Base-by-base conservation (phyloP, 2,329 filamentous ascomycete species). In the Cladosporium sp. region DNA sequence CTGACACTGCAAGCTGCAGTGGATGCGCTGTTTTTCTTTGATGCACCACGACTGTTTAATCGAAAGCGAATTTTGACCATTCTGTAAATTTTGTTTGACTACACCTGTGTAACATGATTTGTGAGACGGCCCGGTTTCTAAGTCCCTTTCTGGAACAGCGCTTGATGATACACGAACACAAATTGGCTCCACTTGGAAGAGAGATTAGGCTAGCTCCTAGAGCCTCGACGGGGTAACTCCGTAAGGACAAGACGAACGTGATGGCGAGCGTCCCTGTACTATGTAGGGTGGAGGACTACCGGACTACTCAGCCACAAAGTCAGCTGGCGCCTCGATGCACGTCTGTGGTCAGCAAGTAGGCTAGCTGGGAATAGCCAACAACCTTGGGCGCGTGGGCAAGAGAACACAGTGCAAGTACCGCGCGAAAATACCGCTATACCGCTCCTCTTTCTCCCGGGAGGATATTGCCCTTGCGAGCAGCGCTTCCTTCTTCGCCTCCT, bases 1-100 rank as follows among this genome's bases (percentile, higher is more conserved):
- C 51, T 55, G 51, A 55, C 39, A 55, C 54, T 56, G 54, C 54
- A 56, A 56, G 54, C 39, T 30, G 54, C 54, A 56, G 54, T 49
- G 42, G 42, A 56, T 28, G 54, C 30, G 42, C 42, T 45, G 42
- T 36, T 56, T 56, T 56, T 56, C 42, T 49, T 56, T 56, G 54
- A 49, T 56, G 54, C 54, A 56, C 38, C 42, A 56, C 38, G 54
- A 45, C 54, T 56, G 42, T 56, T 56, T 56, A 56, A 56, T 56
- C 34, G 54, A 56, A 55, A 56, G 54, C 54, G 54, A 56, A 49
- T 56, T 56, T 37, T 14, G 42, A 34, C 25, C 38, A 43, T 43
- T 36, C 38, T 36, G 39, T 36, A 34, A 19, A 37, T 19, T 19
- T 12, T 47, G 43, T 28, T n/a, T 30, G 17, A n/a, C 15, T 47